A percentile compares a stretch with the other conserved stretches of the same genome.
phyloP scores from a whole-genome alignment of 2,329 filamentous ascomycete species.

The Colletotrichum gigasporum region DNA sequence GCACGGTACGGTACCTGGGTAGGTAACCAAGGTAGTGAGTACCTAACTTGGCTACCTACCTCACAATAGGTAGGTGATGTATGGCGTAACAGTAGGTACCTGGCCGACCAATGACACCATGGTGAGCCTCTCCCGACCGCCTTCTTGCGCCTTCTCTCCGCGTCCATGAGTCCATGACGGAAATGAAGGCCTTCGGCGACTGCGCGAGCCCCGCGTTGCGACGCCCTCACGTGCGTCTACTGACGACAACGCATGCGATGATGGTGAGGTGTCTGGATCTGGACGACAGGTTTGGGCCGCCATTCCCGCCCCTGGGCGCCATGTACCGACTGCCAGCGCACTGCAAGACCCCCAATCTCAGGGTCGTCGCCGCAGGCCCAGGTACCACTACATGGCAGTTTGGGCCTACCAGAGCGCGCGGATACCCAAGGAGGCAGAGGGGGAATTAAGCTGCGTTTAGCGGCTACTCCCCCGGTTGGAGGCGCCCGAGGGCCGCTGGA shows the following conservation, averaged over 20 bases:
- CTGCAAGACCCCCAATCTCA: neutral
- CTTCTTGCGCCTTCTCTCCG: conserved; percentile 20
- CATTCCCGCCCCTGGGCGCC: conserved; percentile 8
- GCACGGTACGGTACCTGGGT: too few relatives aligned
- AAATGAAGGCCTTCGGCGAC: conserved; percentile 4
- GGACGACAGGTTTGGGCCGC: conserved; percentile 18
- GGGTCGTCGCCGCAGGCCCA: neutral
- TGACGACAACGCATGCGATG: conserved; percentile 21
- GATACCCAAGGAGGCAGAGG: conserved; percentile 9
- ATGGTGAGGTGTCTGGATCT: conserved; percentile 19
- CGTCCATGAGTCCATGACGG: neutral
- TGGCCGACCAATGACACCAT: conserved; percentile 7
- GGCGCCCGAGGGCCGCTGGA: neutral
- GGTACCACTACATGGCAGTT: neutral
- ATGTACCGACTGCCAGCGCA: neutral
- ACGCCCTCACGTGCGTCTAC: conserved; percentile 25
- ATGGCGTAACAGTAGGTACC: too few relatives aligned
- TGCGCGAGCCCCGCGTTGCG: conserved; percentile 21
- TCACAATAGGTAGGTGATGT: too few relatives aligned
- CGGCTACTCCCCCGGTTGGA: conserved; percentile 14
- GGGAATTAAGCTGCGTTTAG: conserved; percentile 13
- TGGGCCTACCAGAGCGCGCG: neutral
- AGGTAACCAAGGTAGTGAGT: too few relatives aligned
- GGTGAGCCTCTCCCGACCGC: conserved; percentile 3
- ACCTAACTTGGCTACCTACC: too few relatives aligned